Percentiles rank a stretch among this genome's conserved stretches.
These are phyloP conservation scores for Tulasnella calospora DNA, from an alignment of 768 basidiomycete genomes.

Conservation along the genomic window DNA sequence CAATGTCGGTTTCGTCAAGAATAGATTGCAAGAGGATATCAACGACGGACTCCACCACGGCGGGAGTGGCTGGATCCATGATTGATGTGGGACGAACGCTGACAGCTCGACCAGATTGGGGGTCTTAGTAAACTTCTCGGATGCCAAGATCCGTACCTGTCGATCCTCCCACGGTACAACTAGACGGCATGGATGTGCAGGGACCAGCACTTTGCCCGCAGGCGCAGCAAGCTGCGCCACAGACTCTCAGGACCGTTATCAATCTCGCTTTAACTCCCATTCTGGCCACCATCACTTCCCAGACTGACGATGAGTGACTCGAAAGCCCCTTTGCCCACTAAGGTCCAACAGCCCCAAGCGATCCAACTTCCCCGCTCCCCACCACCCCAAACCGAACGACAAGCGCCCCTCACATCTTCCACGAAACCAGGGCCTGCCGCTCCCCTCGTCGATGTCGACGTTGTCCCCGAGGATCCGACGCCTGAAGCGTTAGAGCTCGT, in stretches of 20 bases:
- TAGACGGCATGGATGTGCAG: background rate
- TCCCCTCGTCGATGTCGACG: constrained; percentile 5
- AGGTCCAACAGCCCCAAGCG: background rate
- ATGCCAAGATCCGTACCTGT: background rate
- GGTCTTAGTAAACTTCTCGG: no score
- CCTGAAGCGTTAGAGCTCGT: background rate
- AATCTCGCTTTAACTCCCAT: background rate
- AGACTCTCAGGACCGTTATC: background rate
- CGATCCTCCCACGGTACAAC: background rate
- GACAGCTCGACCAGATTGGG: no score
- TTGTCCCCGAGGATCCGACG: background rate
- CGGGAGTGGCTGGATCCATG: no score
- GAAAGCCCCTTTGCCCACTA: background rate
- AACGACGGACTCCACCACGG: no score
- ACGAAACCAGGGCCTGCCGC: background rate
- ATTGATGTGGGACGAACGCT: no score
- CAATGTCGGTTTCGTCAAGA: background rate
- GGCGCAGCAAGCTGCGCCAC: constrained; percentile 1
- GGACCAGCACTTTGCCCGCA: background rate
- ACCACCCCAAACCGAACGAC: background rate
- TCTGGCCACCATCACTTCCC: background rate
- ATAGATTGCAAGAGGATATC: no score
- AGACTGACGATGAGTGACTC: constrained; percentile 5
- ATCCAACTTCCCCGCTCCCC: background rate
- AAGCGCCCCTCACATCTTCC: background rate